These are phyloP conservation scores for Rubroboletus pulcherrimus DNA, from an alignment of 768 basidiomycete species.

Conservation along the genomic window DNA sequence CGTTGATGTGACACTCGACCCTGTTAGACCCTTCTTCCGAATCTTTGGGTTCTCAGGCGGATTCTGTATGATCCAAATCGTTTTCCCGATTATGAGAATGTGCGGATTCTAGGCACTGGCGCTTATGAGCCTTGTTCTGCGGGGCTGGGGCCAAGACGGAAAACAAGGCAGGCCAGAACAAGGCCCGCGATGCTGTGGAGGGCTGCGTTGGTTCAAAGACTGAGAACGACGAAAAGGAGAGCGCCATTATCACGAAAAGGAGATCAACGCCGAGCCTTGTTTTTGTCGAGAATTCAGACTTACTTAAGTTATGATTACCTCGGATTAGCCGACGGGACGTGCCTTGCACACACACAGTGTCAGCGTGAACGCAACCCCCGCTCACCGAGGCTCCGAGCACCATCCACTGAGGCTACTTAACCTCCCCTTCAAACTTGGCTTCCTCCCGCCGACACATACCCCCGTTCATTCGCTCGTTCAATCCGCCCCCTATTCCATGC, in stretches of 20 bases:
- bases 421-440: background rate
- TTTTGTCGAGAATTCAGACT: background rate
- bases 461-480: background rate
- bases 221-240: background rate
- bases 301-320: background rate
- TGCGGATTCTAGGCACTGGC: background rate
- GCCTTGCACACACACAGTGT: slow-evolving; percentile 11
- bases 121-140: slow-evolving; percentile 4
- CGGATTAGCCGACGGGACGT: slow-evolving; percentile 23
- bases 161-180: slow-evolving; percentile 1
- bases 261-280: background rate
- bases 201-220: background rate
- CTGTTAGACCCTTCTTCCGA: background rate
- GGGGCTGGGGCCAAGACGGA: background rate
- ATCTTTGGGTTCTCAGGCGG: slow-evolving; percentile 11
- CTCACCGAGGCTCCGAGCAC: background rate
- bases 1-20: background rate
- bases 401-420: background rate
- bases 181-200: slow-evolving; percentile 13
- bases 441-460: background rate
- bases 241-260: background rate
- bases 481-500: slow-evolving; percentile 29
- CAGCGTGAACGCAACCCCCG: background rate
- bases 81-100: slow-evolving; percentile 16
- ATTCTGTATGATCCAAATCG: slow-evolving; percentile 1